Percentiles rank a stretch among this genome's conserved stretches.
Conservation (phyloP, 192 early-diverging fungal species). For the Umbelopsis sp. region DNA sequence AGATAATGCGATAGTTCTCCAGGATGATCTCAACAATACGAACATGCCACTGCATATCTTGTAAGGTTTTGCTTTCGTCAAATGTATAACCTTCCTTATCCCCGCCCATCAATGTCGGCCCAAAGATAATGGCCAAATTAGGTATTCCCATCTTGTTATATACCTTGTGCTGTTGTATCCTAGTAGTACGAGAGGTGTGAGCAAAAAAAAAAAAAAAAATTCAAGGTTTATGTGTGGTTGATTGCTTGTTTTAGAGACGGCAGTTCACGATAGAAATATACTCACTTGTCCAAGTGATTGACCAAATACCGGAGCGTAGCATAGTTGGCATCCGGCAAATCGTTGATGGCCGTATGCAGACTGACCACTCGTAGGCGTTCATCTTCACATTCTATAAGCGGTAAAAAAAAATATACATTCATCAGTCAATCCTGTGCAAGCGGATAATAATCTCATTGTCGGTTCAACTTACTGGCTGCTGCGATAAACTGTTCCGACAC, state of each 20-base stretch:
- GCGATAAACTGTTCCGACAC: conserved; percentile 71
- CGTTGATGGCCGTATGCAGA: conserved; percentile 76
- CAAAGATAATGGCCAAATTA: conserved; percentile 93
- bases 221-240: too few species aligned
- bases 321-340: conserved; percentile 81
- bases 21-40: conserved; percentile 68
- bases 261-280: background rate
- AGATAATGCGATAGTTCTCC: conserved; percentile 66
- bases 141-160: conserved; percentile 87
- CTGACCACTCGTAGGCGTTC: conserved; percentile 57
- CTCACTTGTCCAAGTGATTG: conserved; percentile 79
- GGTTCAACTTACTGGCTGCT: conserved; percentile 62
- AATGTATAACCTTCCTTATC: conserved; percentile 28
- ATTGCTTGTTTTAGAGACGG: background rate
- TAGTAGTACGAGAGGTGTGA: conserved; percentile 31
- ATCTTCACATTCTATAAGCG: conserved; percentile 62
- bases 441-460: background rate
- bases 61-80: conserved; percentile 43
- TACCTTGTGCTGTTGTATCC: conserved; percentile 75
- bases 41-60: conserved; percentile 65
- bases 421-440: background rate
- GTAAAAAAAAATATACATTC: background rate
- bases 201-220: background rate
- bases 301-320: conserved; percentile 81
- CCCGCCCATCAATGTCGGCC: conserved; percentile 76